These are phyloP conservation scores for Colletotrichum sp. DNA, from an alignment of 2,329 filamentous ascomycete genomes.

Conservation along the genomic window DNA sequence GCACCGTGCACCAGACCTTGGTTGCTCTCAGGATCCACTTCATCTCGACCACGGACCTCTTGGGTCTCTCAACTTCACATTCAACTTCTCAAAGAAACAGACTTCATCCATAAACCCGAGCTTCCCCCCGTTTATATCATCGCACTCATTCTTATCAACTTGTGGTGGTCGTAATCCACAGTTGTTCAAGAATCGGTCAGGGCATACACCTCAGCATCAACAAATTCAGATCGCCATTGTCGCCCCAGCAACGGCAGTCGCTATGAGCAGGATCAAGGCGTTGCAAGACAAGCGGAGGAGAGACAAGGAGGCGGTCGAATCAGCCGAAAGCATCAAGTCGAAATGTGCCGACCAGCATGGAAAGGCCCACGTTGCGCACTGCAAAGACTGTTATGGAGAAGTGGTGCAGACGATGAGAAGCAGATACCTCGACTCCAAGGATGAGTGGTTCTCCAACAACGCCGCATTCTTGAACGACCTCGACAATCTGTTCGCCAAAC, in stretches of 20 bases:
- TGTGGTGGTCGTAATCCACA: not conserved
- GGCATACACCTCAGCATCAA: not conserved
- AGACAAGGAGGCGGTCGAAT: constrained; percentile 29
- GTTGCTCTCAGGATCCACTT: not conserved
- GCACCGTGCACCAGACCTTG: not conserved
- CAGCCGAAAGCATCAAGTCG: constrained; percentile 46
- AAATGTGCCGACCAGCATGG: constrained; percentile 48
- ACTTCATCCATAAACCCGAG: not conserved
- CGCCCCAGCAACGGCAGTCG: not conserved
- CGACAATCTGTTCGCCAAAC: constrained; percentile 53
- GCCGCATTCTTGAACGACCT: constrained; percentile 55
- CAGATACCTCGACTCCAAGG: constrained; percentile 38
- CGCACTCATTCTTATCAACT: not conserved
- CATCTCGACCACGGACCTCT: not conserved
- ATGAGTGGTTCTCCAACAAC: constrained; percentile 59
- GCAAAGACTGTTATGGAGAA: constrained; percentile 52
- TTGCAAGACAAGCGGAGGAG: constrained; percentile 3
- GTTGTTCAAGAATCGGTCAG: not conserved
- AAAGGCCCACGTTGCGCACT: constrained; percentile 48
- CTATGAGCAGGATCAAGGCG: not conserved
- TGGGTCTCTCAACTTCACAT: not conserved
- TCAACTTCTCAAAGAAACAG: not conserved
- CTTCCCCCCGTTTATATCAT: not conserved
- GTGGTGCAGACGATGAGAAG: constrained; percentile 50
- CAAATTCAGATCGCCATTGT: not conserved